phyloP scores from a whole-genome alignment of 2,329 filamentous ascomycete species.

The Alternaria ventricosa region DNA sequence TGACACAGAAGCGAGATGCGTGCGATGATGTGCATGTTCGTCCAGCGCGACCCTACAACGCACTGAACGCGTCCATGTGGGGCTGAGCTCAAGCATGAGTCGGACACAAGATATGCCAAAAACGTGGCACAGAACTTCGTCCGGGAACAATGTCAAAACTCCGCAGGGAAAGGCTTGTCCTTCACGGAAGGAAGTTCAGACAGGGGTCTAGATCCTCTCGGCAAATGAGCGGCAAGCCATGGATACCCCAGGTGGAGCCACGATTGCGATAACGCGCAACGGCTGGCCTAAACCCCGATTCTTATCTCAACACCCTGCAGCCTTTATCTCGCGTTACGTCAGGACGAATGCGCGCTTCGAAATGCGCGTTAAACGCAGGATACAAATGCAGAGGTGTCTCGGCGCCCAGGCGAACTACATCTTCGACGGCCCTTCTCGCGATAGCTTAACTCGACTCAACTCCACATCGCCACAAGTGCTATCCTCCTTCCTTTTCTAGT shows the following conservation, averaged over 20 bases:
- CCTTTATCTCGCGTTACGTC: conserved; percentile 35
- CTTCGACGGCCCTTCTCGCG: conserved; percentile 5
- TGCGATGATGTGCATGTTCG: neutral
- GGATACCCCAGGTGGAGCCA: conserved; percentile 14
- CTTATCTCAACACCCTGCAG: conserved; percentile 22
- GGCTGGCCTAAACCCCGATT: conserved; percentile 3
- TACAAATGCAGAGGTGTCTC: conserved; percentile 18
- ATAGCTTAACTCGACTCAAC: neutral
- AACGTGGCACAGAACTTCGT: neutral
- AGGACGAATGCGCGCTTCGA: conserved; percentile 8
- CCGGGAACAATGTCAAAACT: neutral
- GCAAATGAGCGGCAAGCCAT: conserved; percentile 17
- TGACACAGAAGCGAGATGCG: neutral
- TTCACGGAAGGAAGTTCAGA: neutral
- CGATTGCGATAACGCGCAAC: conserved; percentile 16
- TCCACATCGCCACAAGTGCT: neutral
- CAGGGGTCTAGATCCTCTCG: neutral
- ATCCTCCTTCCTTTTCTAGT: conserved; percentile 13
- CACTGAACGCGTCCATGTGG: neutral
- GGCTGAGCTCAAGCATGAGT: neutral
- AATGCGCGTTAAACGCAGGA: conserved; percentile 16
- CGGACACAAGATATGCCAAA: neutral
- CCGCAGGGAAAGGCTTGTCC: neutral
- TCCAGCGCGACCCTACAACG: neutral
- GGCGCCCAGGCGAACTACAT: conserved; percentile 29